Evolutionary conservation across 495 filamentous ascomycete genomes (phyloP).

Genomic region (Tuber borchii): DNA sequence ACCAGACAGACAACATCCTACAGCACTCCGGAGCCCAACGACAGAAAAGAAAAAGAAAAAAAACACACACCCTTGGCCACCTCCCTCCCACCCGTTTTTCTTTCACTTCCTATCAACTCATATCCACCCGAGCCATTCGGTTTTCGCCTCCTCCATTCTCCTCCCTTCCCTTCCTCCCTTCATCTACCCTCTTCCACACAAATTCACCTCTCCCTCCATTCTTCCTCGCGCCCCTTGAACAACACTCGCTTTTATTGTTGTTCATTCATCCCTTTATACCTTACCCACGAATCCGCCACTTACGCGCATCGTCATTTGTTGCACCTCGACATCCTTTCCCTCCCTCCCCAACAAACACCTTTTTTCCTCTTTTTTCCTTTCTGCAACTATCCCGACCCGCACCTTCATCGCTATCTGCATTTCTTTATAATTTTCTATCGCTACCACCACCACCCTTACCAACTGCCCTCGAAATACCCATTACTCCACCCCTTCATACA

Average conservation of each 20-base stretch:
- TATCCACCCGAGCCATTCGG: conserved; percentile 17
- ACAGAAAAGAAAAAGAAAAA: background rate
- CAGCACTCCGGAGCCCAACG: background rate
- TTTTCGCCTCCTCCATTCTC: conserved; percentile 28
- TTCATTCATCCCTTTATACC: conserved; percentile 19
- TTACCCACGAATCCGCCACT: conserved; percentile 25
- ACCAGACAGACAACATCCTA: background rate
- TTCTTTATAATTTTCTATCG: conserved; percentile 7
- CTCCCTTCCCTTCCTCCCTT: conserved; percentile 23
- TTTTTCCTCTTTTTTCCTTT: conserved; percentile 7
- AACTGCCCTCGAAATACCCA: conserved; percentile 2
- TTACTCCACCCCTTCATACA: conserved; percentile 4
- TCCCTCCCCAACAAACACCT: conserved; percentile 25
- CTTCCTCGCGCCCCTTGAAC: conserved; percentile 10
- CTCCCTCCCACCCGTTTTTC: conserved; percentile 19
- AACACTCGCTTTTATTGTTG: conserved; percentile 11
- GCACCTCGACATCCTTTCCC: conserved; percentile 15
- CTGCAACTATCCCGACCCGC: conserved; percentile 15
- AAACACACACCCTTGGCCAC: background rate
- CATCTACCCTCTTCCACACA: conserved; percentile 15
- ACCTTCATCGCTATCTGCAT: conserved; percentile 5
- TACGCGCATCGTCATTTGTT: conserved; percentile 11
- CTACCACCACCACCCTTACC: conserved; percentile 7
- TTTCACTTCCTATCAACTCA: conserved; percentile 12
- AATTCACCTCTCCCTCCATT: conserved; percentile 14